A percentile compares a stretch with the other conserved stretches of the same genome.
Evolutionary conservation across 805 yeast species (phyloP).

Genomic region (Diddensiella transvaalensis): DNA sequence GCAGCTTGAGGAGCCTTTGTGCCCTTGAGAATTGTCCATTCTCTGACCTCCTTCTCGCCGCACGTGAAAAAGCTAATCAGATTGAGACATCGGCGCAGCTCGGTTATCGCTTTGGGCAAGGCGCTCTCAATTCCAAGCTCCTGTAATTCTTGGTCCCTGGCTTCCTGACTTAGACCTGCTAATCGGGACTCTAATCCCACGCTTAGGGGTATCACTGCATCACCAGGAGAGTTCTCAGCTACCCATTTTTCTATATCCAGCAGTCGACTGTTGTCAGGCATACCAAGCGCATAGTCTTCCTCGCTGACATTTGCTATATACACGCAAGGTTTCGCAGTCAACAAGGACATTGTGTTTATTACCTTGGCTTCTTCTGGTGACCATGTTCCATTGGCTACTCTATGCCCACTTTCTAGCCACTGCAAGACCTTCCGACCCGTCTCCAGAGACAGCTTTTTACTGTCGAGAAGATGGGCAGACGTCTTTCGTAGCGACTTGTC

Average conservation of each 20-base stretch:
- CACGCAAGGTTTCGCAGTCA: constrained; percentile 88
- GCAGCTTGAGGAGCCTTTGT: constrained; percentile 87
- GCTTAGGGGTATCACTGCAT: constrained; percentile 65
- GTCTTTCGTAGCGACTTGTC: constrained; percentile 41
- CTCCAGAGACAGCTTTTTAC: constrained; percentile 39
- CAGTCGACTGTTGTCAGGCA: constrained; percentile 44
- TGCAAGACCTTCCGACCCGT: constrained; percentile 37
- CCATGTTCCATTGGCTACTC: constrained; percentile 62
- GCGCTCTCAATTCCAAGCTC: constrained; percentile 40
- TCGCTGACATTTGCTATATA: constrained; percentile 71
- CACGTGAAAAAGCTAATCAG: constrained; percentile 84
- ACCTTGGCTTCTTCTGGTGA: constrained; percentile 58
- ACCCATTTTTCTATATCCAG: constrained; percentile 66
- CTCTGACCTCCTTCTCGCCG: constrained; percentile 79
- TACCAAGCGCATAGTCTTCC: constrained; percentile 51
- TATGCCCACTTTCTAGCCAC: constrained; percentile 59
- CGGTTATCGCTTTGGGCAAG: constrained; percentile 57
- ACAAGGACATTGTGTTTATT: constrained; percentile 64
- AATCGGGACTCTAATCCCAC: constrained; percentile 63
- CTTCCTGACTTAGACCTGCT: constrained; percentile 43
- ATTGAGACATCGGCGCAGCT: constrained; percentile 64
- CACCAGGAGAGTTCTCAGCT: constrained; percentile 60
- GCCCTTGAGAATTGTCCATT: constrained; percentile 80
- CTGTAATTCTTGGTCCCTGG: constrained; percentile 29
- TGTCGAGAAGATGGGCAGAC: constrained; percentile 45